Conservation (phyloP, 1,284 basidiomycete genomes). For the Cryptococcus sp. region DNA sequence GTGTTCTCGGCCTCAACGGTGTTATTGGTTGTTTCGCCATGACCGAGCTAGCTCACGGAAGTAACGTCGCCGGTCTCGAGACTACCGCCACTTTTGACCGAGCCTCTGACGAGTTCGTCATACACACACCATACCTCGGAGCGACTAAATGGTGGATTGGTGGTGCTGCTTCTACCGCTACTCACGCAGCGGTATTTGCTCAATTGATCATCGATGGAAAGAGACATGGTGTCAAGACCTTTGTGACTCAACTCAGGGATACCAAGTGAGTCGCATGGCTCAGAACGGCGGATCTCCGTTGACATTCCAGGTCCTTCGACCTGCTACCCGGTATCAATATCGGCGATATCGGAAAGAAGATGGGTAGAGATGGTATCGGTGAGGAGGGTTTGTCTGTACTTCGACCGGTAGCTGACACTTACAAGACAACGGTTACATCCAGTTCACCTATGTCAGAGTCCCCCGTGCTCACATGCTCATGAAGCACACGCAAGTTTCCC, state of each 20-base stretch:
- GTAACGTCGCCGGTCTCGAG: conserved; percentile 57
- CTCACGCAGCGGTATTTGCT: conserved; percentile 57
- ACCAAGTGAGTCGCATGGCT: conserved; percentile 44
- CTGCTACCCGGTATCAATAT: conserved; percentile 54
- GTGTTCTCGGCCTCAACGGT: conserved; percentile 53
- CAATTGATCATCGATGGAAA: conserved; percentile 55
- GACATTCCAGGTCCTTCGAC: conserved; percentile 42
- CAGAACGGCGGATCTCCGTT: conserved; percentile 7
- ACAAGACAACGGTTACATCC: conserved; percentile 51
- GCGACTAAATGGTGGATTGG: conserved; percentile 59
- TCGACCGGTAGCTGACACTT: neutral
- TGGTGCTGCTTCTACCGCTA: conserved; percentile 56
- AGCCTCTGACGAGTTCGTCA: conserved; percentile 54
- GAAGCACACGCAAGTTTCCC: conserved; percentile 56
- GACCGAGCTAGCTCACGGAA: conserved; percentile 52
- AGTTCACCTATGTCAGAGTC: conserved; percentile 57
- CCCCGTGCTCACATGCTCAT: conserved; percentile 57
- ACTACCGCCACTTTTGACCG: conserved; percentile 57
- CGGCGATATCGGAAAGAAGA: conserved; percentile 59
- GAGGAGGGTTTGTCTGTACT: conserved; percentile 1
- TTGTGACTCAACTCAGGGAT: conserved; percentile 55
- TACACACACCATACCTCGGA: conserved; percentile 54
- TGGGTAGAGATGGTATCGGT: conserved; percentile 56
- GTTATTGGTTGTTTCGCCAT: conserved; percentile 58
- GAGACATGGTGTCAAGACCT: conserved; percentile 56